Percentiles rank a stretch among this genome's conserved stretches.
Conservation (phyloP, 139 green algal species). For the Coccomyxa sp. region DNA sequence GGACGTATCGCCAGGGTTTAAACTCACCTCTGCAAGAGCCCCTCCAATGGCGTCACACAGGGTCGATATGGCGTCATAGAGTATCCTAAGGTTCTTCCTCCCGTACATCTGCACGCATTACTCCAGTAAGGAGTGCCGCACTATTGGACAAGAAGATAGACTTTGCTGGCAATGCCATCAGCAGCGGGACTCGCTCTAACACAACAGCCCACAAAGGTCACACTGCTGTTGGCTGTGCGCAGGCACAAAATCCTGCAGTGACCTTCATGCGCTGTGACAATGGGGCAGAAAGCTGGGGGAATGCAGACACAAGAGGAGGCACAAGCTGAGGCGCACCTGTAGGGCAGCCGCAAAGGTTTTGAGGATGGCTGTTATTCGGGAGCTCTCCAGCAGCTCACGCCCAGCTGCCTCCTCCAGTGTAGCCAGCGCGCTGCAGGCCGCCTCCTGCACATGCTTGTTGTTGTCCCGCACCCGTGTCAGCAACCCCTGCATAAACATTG, state of each 20-base stretch:
- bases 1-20: too few species aligned
- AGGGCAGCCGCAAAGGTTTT: slow-evolving; percentile 47
- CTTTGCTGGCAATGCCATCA: too few species aligned
- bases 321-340: too few species aligned
- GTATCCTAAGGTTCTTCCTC: slow-evolving; percentile 67
- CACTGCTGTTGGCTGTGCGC: too few species aligned
- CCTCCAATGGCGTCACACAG: slow-evolving; percentile 54
- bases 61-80: slow-evolving; percentile 83
- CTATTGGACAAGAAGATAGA: too few species aligned
- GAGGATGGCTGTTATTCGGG: slow-evolving; percentile 46
- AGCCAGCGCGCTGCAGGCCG: slow-evolving; percentile 80
- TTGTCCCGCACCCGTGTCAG: slow-evolving; percentile 65
- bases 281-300: too few species aligned
- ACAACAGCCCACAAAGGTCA: too few species aligned
- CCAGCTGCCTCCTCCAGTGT: slow-evolving; percentile 59
- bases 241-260: too few species aligned
- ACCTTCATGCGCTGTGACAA: too few species aligned
- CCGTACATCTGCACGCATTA: slow-evolving; percentile 57
- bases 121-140: too few species aligned
- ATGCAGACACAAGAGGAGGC: too few species aligned
- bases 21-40: slow-evolving; percentile 26
- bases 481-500: slow-evolving; percentile 60
- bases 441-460: slow-evolving; percentile 88
- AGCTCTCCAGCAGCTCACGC: slow-evolving; percentile 19
- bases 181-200: too few species aligned